These are phyloP conservation scores for Phytophthora citrophthora DNA, from an alignment of 352 stramenopile genomes.

Conservation along the genomic window DNA sequence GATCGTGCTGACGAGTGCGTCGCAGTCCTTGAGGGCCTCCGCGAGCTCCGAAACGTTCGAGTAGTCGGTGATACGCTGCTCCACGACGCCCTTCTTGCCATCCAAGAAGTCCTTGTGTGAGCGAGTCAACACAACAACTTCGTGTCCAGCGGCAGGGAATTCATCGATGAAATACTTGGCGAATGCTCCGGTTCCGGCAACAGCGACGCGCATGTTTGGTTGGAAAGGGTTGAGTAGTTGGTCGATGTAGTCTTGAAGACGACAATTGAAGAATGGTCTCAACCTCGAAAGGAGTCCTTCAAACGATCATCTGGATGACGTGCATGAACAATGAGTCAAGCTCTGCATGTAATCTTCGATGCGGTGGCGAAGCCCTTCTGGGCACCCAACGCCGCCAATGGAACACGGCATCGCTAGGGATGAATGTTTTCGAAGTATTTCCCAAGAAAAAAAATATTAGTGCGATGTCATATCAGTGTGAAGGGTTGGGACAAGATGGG, in stretches of 20 bases:
- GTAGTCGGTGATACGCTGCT: conserved; percentile 42
- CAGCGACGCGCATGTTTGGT: conserved; percentile 41
- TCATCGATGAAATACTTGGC: conserved; percentile 45
- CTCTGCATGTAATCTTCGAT: no score
- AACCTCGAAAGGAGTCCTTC: no score
- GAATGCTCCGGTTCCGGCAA: conserved; percentile 40
- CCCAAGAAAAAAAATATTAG: no score
- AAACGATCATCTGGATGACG: no score
- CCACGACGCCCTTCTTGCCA: conserved; percentile 33
- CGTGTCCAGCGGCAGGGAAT: conserved; percentile 24
- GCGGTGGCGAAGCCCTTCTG: no score
- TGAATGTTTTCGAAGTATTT: no score
- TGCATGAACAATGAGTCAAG: no score
- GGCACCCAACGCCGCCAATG: no score
- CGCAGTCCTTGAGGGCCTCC: conserved; percentile 11
- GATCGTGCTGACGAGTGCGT: conserved; percentile 8
- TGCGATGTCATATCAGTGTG: no score
- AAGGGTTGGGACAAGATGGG: conserved; percentile 22
- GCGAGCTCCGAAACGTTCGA: conserved; percentile 25
- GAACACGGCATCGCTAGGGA: no score
- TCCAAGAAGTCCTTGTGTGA: conserved; percentile 49
- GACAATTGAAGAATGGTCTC: conserved; percentile 26
- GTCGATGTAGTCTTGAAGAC: conserved; percentile 1
- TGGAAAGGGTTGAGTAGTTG: not conserved
- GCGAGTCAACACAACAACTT: conserved; percentile 46